Evolutionary conservation across 768 basidiomycete genomes (phyloP).

Genomic region (Suillus americanus): DNA sequence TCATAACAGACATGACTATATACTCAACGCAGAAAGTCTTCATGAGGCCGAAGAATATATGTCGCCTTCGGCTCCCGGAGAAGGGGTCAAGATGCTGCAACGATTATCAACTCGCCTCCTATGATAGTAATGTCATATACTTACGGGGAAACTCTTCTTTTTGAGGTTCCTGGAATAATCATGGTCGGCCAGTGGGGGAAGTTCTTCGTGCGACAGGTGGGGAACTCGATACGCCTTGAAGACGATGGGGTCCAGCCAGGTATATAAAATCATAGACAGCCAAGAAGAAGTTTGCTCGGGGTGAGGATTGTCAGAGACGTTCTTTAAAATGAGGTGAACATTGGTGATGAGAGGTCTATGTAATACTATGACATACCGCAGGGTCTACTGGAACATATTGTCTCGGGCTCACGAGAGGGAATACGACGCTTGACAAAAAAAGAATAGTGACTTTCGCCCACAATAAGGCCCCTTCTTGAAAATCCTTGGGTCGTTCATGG

Average conservation of each 20-base stretch:
- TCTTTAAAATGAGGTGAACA: conserved; percentile 12
- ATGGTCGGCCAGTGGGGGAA: conserved; percentile 53
- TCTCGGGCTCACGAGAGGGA: conserved; percentile 58
- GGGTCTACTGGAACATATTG: conserved; percentile 60
- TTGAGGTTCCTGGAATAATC: conserved; percentile 36
- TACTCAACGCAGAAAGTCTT: conserved; percentile 13
- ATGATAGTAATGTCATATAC: conserved; percentile 5
- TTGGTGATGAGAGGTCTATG: background rate
- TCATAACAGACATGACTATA: conserved; percentile 4
- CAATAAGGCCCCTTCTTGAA: conserved; percentile 43
- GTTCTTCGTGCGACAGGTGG: conserved; percentile 41
- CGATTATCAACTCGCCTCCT: background rate
- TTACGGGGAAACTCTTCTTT: conserved; percentile 32
- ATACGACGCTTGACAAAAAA: conserved; percentile 40
- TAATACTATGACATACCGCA: conserved; percentile 1
- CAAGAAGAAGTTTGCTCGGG: conserved; percentile 43
- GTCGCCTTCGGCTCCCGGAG: conserved; percentile 12
- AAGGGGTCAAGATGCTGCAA: conserved; percentile 28
- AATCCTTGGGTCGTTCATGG: conserved; percentile 49
- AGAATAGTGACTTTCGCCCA: conserved; percentile 57
- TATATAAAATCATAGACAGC: conserved; percentile 38
- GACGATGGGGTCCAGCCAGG: conserved; percentile 56
- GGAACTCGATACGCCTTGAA: conserved; percentile 41
- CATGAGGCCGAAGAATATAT: conserved; percentile 18
- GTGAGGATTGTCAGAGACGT: conserved; percentile 26